Base-by-base conservation (phyloP, 352 stramenopile species). In the Phytopythium aichiense region DNA sequence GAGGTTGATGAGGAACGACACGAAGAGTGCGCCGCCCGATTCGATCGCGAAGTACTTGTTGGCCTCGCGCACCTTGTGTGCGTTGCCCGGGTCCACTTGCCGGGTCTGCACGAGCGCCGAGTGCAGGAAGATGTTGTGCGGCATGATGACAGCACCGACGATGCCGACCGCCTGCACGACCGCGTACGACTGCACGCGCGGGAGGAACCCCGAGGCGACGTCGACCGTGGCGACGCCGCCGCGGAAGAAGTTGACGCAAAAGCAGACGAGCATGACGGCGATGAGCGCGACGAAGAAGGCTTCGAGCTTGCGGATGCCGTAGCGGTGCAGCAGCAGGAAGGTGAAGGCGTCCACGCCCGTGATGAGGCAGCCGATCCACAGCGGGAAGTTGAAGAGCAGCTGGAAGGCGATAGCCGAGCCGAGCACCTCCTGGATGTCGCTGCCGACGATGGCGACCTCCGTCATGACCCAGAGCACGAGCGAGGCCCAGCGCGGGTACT, bases 41-140 rank as follows among this genome's bases (percentile, higher is more conserved):
- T 99, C 96, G 55, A 98, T 96, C 1, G 89, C 89, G 65, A 97
- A 98, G 67, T 97, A 98, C 56, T 95, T 93, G 76, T 96, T 97
- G 9, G 91, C 91, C 63, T 97, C 82, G 22, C 64, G 66, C 48
- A 96, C 77, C 49, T 92, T 89, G 38, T 72, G 77, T 7, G 33
- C 51, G 65, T 93, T 78, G 8, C 69, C 61, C 28, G 73, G 80
- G 56, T 93, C 77, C 1, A 95, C 63, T n/a, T 79, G 65, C 1
- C 45, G 60, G 1, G 79, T 79, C 45, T 90, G 90, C 33, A 98
- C 87, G 0, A 98, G 82, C 20, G 86, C 95, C 7, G 90, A 98
- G 69, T 98, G 95, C 37, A 98, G 71, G 64, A 97, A 98, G 18
- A 99, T 81, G 58, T 99, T 98, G 80, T 98, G 93, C 1, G 95